Evolutionary conservation across 208 protist genomes (phyloP).

Genomic region (Crithidia thermophila): DNA sequence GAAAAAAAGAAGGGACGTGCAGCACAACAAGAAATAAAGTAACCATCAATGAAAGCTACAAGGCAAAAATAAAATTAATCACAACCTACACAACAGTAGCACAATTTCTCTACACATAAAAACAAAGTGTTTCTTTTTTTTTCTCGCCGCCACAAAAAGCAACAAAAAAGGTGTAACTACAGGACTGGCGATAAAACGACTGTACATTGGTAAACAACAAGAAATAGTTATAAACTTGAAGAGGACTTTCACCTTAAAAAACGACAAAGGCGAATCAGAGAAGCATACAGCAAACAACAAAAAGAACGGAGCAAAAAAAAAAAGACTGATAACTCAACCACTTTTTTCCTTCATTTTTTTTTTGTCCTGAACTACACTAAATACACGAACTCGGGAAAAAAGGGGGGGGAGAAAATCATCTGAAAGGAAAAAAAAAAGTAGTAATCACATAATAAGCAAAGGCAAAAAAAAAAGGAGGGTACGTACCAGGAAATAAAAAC

Average conservation of each 20-base stretch:
- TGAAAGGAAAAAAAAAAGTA: neutral
- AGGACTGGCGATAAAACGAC: too few species aligned
- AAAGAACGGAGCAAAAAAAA: slow-evolving; percentile 2
- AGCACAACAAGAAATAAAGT: slow-evolving; percentile 6
- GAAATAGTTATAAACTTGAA: too few species aligned
- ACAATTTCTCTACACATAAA: too few species aligned
- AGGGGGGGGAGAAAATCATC: neutral
- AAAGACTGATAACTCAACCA: neutral
- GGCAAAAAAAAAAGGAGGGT: neutral
- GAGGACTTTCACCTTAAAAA: too few species aligned
- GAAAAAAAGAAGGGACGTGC: neutral
- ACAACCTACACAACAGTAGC: too few species aligned
- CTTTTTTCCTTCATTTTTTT: too few species aligned
- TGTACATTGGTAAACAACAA: too few species aligned
- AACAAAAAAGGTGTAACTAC: too few species aligned
- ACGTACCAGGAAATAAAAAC: neutral
- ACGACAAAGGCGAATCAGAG: slow-evolving; percentile 2
- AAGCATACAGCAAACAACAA: neutral
- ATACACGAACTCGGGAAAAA: too few species aligned
- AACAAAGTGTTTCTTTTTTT: too few species aligned
- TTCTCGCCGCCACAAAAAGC: too few species aligned
- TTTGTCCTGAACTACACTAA: too few species aligned
- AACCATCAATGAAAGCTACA: neutral
- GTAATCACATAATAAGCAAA: neutral
- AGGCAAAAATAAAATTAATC: neutral